Conservation (phyloP, 768 basidiomycete species). For the Neoboletus magnificus region DNA sequence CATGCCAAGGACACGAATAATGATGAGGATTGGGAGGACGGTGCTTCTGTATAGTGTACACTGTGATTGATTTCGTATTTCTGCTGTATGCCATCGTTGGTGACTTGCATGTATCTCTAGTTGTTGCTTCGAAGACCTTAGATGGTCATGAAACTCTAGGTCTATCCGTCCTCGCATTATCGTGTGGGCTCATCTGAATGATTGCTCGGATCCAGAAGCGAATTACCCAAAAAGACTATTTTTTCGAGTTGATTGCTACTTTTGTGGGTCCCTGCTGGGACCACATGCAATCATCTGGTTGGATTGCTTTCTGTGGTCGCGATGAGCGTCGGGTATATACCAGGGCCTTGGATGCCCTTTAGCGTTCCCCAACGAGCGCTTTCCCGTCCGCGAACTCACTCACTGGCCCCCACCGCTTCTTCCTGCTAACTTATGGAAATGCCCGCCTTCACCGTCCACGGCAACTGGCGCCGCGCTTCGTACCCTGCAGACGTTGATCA, state of each 20-base stretch:
- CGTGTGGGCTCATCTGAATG: no score
- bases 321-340: constrained; percentile 2
- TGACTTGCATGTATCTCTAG: constrained; percentile 1
- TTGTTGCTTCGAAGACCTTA: not conserved
- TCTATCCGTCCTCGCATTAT: no score
- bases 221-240: constrained; percentile 3
- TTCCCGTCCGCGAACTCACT: not conserved
- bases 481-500: constrained; percentile 6
- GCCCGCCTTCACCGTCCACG: constrained; percentile 6
- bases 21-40: constrained; percentile 33
- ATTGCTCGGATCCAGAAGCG: no score
- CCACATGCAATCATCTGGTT: not conserved
- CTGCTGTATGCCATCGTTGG: not conserved
- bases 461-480: constrained; percentile 14
- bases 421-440: constrained; percentile 4
- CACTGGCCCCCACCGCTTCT: not conserved
- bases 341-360: not conserved
- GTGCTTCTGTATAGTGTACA: constrained; percentile 19
- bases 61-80: not conserved
- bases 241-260: not conserved
- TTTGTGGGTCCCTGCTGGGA: not conserved
- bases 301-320: not conserved
- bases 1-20: constrained; percentile 9
- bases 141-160: no score
- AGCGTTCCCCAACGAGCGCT: not conserved